A percentile compares a stretch with the other conserved stretches of the same genome.
These are phyloP conservation scores for Coix lacrymajobi DNA, from an alignment of 176 grass and related monocot genomes.

Conservation along the genomic window DNA sequence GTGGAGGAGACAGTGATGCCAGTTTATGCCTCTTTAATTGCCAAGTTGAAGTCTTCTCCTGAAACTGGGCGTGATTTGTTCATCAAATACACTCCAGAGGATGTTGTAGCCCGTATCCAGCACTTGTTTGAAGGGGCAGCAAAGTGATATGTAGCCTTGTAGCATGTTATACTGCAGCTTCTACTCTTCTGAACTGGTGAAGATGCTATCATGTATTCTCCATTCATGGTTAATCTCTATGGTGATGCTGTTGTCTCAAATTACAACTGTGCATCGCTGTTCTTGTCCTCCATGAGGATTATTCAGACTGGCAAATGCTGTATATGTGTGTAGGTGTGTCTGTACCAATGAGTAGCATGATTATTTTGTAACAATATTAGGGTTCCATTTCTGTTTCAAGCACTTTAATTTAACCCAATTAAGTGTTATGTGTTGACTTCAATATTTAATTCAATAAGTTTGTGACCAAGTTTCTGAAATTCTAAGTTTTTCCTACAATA, in stretches of 20 bases:
- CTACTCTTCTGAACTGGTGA: not conserved
- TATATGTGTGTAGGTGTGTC: conserved; percentile 39
- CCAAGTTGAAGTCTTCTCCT: conserved; percentile 45
- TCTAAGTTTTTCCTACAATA: not conserved
- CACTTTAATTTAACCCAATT: conserved; percentile 7
- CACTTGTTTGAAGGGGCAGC: conserved; percentile 69
- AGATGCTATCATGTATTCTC: conserved; percentile 7
- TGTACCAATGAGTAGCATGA: conserved; percentile 33
- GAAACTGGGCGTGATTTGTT: conserved; percentile 51
- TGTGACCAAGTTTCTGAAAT: not conserved
- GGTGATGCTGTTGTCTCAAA: conserved; percentile 31
- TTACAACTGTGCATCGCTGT: conserved; percentile 17
- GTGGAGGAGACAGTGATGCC: conserved; percentile 58
- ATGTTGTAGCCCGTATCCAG: conserved; percentile 53
- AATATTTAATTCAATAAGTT: not conserved
- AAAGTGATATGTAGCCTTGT: conserved; percentile 33
- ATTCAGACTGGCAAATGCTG: conserved; percentile 30
- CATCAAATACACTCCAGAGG: conserved; percentile 69
- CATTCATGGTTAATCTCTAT: conserved; percentile 5
- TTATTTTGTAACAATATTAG: conserved; percentile 48
- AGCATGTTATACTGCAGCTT: not conserved
- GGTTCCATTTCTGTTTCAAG: conserved; percentile 13
- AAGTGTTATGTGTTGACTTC: conserved; percentile 23
- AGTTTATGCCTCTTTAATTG: conserved; percentile 57
- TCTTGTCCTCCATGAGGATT: conserved; percentile 11